Percentiles rank a stretch among this genome's conserved stretches.
These are phyloP conservation scores for Testicularia cyperi DNA, from an alignment of 1,284 basidiomycete species.

Conservation along the genomic window DNA sequence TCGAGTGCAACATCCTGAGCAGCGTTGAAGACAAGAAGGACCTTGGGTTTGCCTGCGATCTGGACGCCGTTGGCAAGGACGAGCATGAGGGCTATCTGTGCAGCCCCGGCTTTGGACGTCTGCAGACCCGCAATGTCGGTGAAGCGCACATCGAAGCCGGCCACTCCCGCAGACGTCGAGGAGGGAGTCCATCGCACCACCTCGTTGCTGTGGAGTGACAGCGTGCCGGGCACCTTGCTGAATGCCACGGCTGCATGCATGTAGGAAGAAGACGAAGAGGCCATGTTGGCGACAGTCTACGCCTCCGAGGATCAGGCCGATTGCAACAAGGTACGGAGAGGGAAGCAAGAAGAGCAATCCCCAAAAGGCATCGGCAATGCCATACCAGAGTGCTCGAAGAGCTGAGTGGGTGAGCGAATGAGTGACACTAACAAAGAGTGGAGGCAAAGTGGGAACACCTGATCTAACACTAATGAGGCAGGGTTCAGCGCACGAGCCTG, in stretches of 20 bases:
- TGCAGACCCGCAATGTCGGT: conserved; percentile 40
- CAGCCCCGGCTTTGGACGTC: conserved; percentile 45
- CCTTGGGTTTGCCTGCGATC: conserved; percentile 31
- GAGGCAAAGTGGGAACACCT: too few relatives aligned
- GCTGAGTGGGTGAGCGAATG: too few relatives aligned
- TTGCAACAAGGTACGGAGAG: too few relatives aligned
- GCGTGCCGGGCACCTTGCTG: conserved; percentile 43
- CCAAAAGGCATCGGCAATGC: too few relatives aligned
- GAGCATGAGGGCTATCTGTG: conserved; percentile 45
- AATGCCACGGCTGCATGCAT: conserved; percentile 42
- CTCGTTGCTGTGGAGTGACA: conserved; percentile 20
- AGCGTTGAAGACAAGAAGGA: conserved; percentile 43
- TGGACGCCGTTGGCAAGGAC: conserved; percentile 30
- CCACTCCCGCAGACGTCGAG: conserved; percentile 22
- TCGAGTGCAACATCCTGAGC: conserved; percentile 34
- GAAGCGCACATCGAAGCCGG: conserved; percentile 24
- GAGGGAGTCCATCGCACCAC: conserved; percentile 40
- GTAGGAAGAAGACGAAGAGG: conserved; percentile 25
- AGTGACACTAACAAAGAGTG: too few relatives aligned
- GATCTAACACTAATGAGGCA: too few relatives aligned
- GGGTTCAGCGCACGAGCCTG: too few relatives aligned
- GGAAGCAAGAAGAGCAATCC: too few relatives aligned
- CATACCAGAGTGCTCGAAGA: too few relatives aligned
- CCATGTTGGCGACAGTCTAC: too few relatives aligned
- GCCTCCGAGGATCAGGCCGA: too few relatives aligned